Conservation (phyloP, 208 protist species). For the Crithidia sp. region DNA sequence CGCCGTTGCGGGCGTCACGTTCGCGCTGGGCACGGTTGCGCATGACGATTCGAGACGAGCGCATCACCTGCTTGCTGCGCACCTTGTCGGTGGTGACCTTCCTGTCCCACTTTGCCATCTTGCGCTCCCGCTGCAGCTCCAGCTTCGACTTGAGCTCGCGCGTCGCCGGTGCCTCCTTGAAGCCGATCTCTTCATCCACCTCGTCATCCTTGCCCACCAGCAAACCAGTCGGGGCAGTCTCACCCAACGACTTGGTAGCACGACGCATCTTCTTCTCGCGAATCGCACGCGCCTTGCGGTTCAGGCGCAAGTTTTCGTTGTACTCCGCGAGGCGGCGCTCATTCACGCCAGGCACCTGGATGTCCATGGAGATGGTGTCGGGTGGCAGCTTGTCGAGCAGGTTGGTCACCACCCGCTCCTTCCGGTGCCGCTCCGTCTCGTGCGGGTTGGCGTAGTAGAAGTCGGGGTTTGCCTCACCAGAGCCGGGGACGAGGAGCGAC, state of each 20-base stretch:
- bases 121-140: slow-evolving; percentile 73
- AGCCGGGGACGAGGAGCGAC: slow-evolving; percentile 87
- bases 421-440: slow-evolving; percentile 91
- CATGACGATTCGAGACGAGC: slow-evolving; percentile 70
- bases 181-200: slow-evolving; percentile 86
- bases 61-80: slow-evolving; percentile 87
- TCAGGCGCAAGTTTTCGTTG: slow-evolving; percentile 82
- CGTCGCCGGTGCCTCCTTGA: slow-evolving; percentile 75
- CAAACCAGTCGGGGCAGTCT: slow-evolving; percentile 25
- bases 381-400: slow-evolving; percentile 94
- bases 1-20: slow-evolving; percentile 48
- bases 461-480: slow-evolving; percentile 92
- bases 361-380: slow-evolving; percentile 92
- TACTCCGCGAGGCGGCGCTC: slow-evolving; percentile 81
- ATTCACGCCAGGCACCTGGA: slow-evolving; percentile 85
- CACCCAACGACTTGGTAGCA: slow-evolving; percentile 55
- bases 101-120: slow-evolving; percentile 91
- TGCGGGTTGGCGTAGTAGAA: slow-evolving; percentile 94
- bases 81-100: slow-evolving; percentile 91
- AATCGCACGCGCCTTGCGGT: slow-evolving; percentile 81
- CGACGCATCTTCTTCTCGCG: slow-evolving; percentile 87
- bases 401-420: slow-evolving; percentile 84
- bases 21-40: slow-evolving; percentile 49
- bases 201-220: slow-evolving; percentile 69
- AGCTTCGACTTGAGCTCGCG: slow-evolving; percentile 74